These are phyloP conservation scores for Syzygium aromaticum DNA, from an alignment of 345 rosid species.

Conservation along the genomic window DNA sequence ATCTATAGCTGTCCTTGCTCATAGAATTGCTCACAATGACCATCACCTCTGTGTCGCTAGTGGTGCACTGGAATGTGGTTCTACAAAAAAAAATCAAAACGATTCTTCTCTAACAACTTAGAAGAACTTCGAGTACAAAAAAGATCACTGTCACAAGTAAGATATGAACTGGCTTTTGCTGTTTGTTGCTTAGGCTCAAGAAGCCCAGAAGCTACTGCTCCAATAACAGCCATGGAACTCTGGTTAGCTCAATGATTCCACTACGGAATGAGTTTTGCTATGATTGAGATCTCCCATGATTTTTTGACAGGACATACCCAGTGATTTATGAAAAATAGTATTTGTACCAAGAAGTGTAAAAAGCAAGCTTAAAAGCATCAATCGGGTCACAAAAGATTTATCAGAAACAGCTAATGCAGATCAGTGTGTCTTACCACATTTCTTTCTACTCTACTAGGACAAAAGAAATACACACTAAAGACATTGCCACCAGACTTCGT, in stretches of 20 bases:
- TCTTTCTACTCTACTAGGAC: not conserved
- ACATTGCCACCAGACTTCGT: not conserved
- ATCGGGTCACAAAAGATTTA: not conserved
- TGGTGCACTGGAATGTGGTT: not conserved
- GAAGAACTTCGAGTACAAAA: not conserved
- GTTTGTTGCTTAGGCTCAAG: not conserved
- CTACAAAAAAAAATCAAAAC: not conserved
- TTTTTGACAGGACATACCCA: not conserved
- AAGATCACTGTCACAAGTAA: not conserved
- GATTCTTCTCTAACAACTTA: not conserved
- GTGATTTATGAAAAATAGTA: not conserved
- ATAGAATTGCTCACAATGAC: not conserved
- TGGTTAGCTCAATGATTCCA: not conserved
- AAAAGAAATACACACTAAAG: not conserved
- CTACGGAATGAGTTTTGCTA: not conserved
- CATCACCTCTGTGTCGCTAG: not conserved
- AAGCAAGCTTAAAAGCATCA: not conserved
- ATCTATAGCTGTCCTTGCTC: not conserved
- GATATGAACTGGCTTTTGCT: not conserved
- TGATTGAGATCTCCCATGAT: not conserved
- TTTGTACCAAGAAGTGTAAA: not conserved
- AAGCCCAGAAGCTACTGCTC: not conserved
- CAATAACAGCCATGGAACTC: not conserved
- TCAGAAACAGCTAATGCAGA: not conserved
- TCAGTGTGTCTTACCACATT: not conserved